Percentiles rank a stretch among this genome's conserved stretches.
These are phyloP conservation scores for Chalara sp. DNA, from an alignment of 2,329 filamentous ascomycete species.

Conservation along the genomic window DNA sequence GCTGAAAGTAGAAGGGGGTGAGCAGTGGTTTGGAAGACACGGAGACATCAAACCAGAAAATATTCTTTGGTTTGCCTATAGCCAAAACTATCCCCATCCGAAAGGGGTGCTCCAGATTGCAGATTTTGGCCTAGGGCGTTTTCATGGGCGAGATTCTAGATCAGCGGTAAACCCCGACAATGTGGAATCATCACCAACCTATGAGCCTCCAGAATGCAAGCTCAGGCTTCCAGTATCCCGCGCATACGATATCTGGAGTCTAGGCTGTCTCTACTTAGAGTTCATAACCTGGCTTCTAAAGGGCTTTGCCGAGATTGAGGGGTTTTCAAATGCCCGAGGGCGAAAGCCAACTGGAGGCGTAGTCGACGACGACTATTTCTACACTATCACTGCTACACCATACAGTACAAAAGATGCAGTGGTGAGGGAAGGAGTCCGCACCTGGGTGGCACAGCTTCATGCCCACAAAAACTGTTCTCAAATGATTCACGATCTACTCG, in stretches of 20 bases:
- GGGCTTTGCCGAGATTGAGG: constrained; percentile 15
- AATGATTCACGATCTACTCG: constrained; percentile 13
- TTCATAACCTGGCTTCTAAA: constrained; percentile 29
- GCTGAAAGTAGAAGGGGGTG: constrained; percentile 6
- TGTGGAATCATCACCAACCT: constrained; percentile 23
- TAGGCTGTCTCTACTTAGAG: constrained; percentile 32
- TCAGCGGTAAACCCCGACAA: constrained; percentile 19
- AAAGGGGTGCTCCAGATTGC: constrained; percentile 13
- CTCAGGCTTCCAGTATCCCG: constrained; percentile 25
- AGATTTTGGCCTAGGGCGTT: constrained; percentile 19
- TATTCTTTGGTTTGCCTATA: constrained; percentile 15
- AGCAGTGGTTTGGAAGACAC: constrained; percentile 23
- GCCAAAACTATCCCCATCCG: constrained; percentile 21
- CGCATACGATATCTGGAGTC: constrained; percentile 30
- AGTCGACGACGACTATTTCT: constrained; percentile 18
- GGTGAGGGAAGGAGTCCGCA: constrained; percentile 4
- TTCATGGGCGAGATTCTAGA: constrained; percentile 27
- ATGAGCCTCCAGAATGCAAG: constrained; percentile 33
- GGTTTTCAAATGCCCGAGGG: constrained; percentile 9
- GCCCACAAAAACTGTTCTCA: constrained; percentile 9
- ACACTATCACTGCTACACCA: constrained; percentile 6
- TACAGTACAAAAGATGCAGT: neutral
- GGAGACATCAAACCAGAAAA: constrained; percentile 21
- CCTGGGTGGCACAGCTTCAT: constrained; percentile 9
- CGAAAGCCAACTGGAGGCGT: neutral